Conservation (phyloP, 352 stramenopile species). For the Globisporangium echinulatum region DNA sequence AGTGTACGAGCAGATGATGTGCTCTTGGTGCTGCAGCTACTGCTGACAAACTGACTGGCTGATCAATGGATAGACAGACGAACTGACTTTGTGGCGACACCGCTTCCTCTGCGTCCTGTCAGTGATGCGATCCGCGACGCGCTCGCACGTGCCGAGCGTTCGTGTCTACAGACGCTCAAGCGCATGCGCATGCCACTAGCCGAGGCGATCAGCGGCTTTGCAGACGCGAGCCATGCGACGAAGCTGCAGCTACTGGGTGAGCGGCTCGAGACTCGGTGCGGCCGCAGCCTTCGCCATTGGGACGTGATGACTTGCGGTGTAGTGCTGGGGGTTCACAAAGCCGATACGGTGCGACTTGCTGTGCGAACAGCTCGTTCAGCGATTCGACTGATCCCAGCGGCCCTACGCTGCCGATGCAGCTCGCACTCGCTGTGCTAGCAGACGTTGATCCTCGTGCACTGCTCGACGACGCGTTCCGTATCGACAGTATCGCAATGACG, state of each 20-base stretch:
- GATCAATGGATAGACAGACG: background rate
- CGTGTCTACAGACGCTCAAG: conserved; percentile 7
- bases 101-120: background rate
- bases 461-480: background rate
- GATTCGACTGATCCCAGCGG: too few species aligned
- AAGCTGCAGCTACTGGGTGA: conserved; percentile 7
- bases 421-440: conserved; percentile 10
- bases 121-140: background rate
- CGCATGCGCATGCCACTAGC: conserved; percentile 7
- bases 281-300: too few species aligned
- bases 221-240: background rate
- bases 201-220: conserved; percentile 9
- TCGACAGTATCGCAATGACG: background rate
- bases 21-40: background rate
- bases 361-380: background rate
- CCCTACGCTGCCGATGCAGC: conserved; percentile 7
- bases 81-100: background rate
- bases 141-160: background rate
- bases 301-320: too few species aligned
- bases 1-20: background rate
- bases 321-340: too few species aligned
- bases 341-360: background rate
- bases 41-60: background rate
- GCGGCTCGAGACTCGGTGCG: conserved; percentile 9
- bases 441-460: background rate